Percentiles rank a stretch among this genome's conserved stretches.
Evolutionary conservation across 2,329 filamentous ascomycete species (phyloP).

Genomic region (Zarea fungicola): DNA sequence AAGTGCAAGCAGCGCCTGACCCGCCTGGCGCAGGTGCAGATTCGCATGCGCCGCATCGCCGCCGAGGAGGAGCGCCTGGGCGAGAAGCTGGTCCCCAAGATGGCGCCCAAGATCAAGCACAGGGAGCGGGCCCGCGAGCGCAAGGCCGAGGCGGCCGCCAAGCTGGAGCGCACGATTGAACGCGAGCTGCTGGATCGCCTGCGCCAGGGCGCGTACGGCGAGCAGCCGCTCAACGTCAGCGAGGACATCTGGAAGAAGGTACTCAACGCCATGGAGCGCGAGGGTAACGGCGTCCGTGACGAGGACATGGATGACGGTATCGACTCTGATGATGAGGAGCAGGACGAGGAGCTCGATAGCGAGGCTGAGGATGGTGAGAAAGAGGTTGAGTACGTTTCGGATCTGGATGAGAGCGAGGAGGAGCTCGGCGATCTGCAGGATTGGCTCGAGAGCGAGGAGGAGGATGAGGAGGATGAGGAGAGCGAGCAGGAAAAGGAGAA

Average conservation of each 20-base stretch:
- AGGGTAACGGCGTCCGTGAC: slow-evolving; percentile 76
- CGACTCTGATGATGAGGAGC: slow-evolving; percentile 67
- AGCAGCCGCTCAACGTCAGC: slow-evolving; percentile 90
- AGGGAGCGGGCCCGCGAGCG: slow-evolving; percentile 71
- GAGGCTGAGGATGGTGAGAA: slow-evolving; percentile 67
- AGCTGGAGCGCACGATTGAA: slow-evolving; percentile 94
- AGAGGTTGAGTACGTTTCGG: slow-evolving; percentile 88
- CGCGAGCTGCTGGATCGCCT: slow-evolving; percentile 87
- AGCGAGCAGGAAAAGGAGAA: slow-evolving; percentile 53
- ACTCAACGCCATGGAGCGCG: slow-evolving; percentile 79
- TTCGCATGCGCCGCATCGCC: slow-evolving; percentile 71
- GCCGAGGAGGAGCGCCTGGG: slow-evolving; percentile 86
- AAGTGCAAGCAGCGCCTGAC: slow-evolving; percentile 97
- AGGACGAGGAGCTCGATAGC: slow-evolving; percentile 62
- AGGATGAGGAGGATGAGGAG: slow-evolving; percentile 51
- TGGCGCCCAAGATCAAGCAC: slow-evolving; percentile 83
- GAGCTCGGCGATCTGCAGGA: slow-evolving; percentile 81
- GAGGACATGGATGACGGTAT: slow-evolving; percentile 86
- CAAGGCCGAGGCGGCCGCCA: slow-evolving; percentile 76
- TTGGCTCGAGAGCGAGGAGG: slow-evolving; percentile 73
- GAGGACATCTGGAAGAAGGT: slow-evolving; percentile 97
- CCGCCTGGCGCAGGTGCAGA: slow-evolving; percentile 83
- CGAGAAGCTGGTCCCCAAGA: slow-evolving; percentile 79
- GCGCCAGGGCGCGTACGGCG: slow-evolving; percentile 88
- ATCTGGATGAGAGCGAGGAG: slow-evolving; percentile 78